These are phyloP conservation scores for Neospora caninum DNA, from an alignment of 169 alveolate genomes.

Conservation along the genomic window DNA sequence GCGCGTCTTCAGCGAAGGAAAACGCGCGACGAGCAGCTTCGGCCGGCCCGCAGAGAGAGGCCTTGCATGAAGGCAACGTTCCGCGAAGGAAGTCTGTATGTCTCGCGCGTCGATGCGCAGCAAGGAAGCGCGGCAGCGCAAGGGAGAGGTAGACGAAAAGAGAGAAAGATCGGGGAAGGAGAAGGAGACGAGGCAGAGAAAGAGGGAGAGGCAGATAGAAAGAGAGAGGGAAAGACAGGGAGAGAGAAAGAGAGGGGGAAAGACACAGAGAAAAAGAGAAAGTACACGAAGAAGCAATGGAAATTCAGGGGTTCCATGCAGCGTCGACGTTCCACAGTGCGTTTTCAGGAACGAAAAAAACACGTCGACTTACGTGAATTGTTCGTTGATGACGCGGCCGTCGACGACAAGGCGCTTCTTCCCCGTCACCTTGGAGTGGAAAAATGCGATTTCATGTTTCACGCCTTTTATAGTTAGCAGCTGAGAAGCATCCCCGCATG, in stretches of 20 bases:
- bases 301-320: no score
- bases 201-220: no score
- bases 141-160: neutral
- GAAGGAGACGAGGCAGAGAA: neutral
- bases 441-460: constrained; percentile 37
- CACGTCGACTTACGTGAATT: constrained; percentile 26
- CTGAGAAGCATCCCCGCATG: neutral
- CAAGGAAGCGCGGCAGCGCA: no score
- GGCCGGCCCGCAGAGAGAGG: no score
- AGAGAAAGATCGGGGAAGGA: neutral
- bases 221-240: neutral
- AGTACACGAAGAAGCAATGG: no score
- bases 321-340: no score
- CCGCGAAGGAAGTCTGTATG: no score
- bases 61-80: no score
- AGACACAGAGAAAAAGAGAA: no score
- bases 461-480: neutral
- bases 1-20: no score
- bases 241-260: neutral
- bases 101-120: no score
- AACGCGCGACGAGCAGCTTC: no score
- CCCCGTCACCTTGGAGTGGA: constrained; percentile 45
- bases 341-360: neutral
- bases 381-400: constrained; percentile 31
- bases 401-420: constrained; percentile 47